A percentile compares a stretch with the other conserved stretches of the same genome.
phyloP scores from a whole-genome alignment of 1,284 basidiomycete species.

The Erythrobasidium hasegawianum region DNA sequence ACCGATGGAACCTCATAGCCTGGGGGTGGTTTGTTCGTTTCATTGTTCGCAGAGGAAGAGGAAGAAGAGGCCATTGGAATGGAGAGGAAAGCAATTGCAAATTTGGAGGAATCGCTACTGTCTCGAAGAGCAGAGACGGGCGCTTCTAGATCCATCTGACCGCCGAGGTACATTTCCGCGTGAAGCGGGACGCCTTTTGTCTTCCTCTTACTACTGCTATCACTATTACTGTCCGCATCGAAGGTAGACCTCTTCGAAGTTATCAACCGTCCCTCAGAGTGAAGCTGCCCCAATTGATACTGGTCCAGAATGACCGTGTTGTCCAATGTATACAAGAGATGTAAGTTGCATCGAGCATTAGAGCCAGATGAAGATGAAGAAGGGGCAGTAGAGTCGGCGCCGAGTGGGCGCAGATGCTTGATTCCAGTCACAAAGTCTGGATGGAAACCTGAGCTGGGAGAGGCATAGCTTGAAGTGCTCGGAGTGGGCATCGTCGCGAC shows the following conservation, averaged over 20 bases:
- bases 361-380: background rate
- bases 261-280: conserved; percentile 36
- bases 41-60: background rate
- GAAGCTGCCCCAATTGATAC: conserved; percentile 39
- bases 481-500: too few relatives aligned
- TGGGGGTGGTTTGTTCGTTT: conserved; percentile 5
- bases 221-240: conserved; percentile 1
- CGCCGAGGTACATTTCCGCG: conserved; percentile 26
- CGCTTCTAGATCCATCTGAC: conserved; percentile 40
- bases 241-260: background rate
- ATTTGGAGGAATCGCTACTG: background rate
- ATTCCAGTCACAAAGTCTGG: too few relatives aligned
- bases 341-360: conserved; percentile 35
- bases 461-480: too few relatives aligned
- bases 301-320: conserved; percentile 39
- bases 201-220: conserved; percentile 3
- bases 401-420: too few relatives aligned
- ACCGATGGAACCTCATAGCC: conserved; percentile 18
- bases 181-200: conserved; percentile 14
- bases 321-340: conserved; percentile 27
- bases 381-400: too few relatives aligned
- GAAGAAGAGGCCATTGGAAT: conserved; percentile 2
- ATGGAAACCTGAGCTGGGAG: too few relatives aligned
- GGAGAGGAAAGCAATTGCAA: conserved; percentile 25
- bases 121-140: conserved; percentile 21